Conservation (phyloP, 306 rosid genomes). For the Quercus bicolor region DNA sequence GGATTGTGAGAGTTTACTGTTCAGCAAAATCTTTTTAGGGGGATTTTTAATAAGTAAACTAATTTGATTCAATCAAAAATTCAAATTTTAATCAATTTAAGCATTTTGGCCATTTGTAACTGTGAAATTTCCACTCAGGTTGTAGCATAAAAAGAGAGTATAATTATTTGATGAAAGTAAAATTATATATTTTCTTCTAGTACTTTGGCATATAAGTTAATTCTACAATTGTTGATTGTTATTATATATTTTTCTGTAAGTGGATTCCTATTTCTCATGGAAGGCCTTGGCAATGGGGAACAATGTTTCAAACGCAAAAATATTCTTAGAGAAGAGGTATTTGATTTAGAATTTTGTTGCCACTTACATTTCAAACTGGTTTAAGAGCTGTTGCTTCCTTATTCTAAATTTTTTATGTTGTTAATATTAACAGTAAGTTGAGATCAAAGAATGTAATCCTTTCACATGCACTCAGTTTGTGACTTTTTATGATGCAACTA, state of each 20-base stretch:
- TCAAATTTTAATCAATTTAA: too few species aligned
- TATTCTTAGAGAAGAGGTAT: slow-evolving; percentile 99
- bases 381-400: not conserved
- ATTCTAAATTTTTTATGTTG: not conserved
- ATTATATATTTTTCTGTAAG: not conserved
- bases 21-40: too few species aligned
- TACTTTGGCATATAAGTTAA: not conserved
- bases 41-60: too few species aligned
- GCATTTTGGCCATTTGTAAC: not conserved
- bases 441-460: too few species aligned
- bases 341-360: not conserved
- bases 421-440: not conserved
- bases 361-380: not conserved
- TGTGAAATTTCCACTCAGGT: not conserved
- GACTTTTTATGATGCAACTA: too few species aligned
- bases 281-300: slow-evolving; percentile 99
- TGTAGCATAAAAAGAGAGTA: not conserved
- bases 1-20: too few species aligned
- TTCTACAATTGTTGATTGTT: not conserved
- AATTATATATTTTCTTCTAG: not conserved
- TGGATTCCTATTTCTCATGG: slow-evolving; percentile 81
- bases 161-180: not conserved
- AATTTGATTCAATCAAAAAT: too few species aligned
- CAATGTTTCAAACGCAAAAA: slow-evolving; percentile 92
- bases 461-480: not conserved